Evolutionary conservation across 2,329 filamentous ascomycete species (phyloP).

Genomic region (Alternaria angustiovoidea): DNA sequence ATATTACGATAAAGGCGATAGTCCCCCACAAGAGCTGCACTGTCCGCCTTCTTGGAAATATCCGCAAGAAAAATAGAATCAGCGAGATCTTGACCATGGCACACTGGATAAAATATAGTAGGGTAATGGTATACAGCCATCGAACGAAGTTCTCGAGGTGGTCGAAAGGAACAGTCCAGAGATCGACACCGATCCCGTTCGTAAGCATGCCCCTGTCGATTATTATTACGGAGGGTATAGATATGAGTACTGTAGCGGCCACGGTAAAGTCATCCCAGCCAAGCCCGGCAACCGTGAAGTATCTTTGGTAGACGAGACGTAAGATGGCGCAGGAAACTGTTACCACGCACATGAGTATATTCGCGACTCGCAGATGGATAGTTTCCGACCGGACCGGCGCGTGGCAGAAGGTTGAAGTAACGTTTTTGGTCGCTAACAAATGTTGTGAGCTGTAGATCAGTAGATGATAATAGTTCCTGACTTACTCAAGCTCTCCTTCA

Average conservation of each 20-base stretch:
- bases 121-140: conserved; percentile 36
- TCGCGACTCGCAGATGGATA: conserved; percentile 36
- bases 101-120: conserved; percentile 40
- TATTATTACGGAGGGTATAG: conserved; percentile 10
- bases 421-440: conserved; percentile 49
- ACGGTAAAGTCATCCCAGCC: neutral
- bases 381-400: conserved; percentile 46
- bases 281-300: conserved; percentile 26
- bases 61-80: conserved; percentile 34
- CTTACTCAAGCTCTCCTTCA: neutral
- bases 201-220: conserved; percentile 18
- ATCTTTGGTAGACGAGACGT: conserved; percentile 44
- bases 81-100: conserved; percentile 35
- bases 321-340: conserved; percentile 42
- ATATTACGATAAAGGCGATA: conserved; percentile 27
- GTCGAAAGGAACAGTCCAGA: conserved; percentile 57
- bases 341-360: conserved; percentile 41
- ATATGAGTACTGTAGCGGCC: conserved; percentile 49
- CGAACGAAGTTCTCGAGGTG: conserved; percentile 53
- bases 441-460: neutral
- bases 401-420: conserved; percentile 47
- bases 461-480: neutral
- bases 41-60: conserved; percentile 32
- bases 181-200: conserved; percentile 57
- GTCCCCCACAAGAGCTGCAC: conserved; percentile 19